phyloP scores from a whole-genome alignment of 2,329 filamentous ascomycete genomes.

The Diaporthe sp. region DNA sequence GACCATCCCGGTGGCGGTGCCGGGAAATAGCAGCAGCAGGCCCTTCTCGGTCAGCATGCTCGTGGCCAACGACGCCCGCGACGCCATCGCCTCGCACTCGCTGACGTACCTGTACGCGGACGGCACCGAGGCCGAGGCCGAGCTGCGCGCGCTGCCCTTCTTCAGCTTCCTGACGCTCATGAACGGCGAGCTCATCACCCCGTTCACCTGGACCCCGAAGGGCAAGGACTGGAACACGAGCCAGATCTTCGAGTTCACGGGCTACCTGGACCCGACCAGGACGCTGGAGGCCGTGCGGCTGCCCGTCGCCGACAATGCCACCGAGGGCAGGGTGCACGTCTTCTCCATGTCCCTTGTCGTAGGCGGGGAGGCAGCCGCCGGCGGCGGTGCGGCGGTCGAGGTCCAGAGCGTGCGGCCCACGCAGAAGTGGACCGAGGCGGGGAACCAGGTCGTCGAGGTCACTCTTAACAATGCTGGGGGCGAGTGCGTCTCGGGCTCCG shows the following conservation, averaged over 20 bases:
- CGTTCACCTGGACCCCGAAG: conserved; percentile 55
- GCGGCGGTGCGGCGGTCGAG: conserved; percentile 40
- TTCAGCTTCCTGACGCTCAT: conserved; percentile 60
- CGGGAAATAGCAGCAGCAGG: conserved; percentile 10
- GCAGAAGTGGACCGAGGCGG: conserved; percentile 55
- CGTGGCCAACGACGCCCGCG: conserved; percentile 56
- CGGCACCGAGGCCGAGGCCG: conserved; percentile 53
- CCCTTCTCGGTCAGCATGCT: conserved; percentile 56
- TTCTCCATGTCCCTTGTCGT: conserved; percentile 57
- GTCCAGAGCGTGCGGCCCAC: conserved; percentile 59
- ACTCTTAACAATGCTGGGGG: conserved; percentile 54
- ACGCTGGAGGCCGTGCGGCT: conserved; percentile 55
- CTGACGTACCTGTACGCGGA: conserved; percentile 59
- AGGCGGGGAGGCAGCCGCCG: background rate
- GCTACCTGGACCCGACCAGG: conserved; percentile 54
- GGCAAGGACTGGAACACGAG: conserved; percentile 58
- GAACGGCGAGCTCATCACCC: conserved; percentile 60
- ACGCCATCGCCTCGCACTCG: conserved; percentile 55
- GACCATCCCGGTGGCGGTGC: conserved; percentile 50
- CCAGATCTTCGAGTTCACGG: conserved; percentile 61
- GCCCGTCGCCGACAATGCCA: conserved; percentile 53
- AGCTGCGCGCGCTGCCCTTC: conserved; percentile 60
- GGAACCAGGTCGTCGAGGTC: conserved; percentile 57
- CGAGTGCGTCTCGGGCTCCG: conserved; percentile 51
- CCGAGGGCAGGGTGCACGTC: conserved; percentile 56